Conservation (phyloP, 2,329 filamentous ascomycete genomes). For the Pestalotiopsis sp. region DNA sequence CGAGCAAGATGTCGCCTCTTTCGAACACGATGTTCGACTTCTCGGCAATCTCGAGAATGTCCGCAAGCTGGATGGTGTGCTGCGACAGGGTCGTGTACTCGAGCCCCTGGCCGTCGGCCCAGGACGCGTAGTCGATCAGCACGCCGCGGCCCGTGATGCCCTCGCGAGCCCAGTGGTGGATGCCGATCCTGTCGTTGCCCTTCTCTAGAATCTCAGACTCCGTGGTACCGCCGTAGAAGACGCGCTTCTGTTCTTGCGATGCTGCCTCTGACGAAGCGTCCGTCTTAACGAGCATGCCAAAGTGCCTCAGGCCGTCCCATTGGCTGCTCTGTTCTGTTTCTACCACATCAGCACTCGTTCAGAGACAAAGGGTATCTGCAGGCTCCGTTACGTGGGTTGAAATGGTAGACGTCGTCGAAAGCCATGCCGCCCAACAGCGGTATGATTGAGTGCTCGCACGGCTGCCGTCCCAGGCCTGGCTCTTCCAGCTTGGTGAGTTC, state of each 20-base stretch:
- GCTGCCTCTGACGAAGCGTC: neutral
- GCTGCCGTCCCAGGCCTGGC: slow-evolving; percentile 53
- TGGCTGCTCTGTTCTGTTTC: slow-evolving; percentile 46
- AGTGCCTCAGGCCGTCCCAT: slow-evolving; percentile 54
- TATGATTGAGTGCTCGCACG: slow-evolving; percentile 51
- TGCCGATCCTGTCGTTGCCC: slow-evolving; percentile 44
- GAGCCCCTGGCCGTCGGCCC: slow-evolving; percentile 41
- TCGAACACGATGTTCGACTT: slow-evolving; percentile 45
- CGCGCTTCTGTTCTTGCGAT: slow-evolving; percentile 27
- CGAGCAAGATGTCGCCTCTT: slow-evolving; percentile 54
- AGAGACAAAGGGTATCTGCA: neutral
- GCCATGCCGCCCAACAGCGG: slow-evolving; percentile 46
- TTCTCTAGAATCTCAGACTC: slow-evolving; percentile 45
- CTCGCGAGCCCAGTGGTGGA: slow-evolving; percentile 49
- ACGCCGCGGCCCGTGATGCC: slow-evolving; percentile 54
- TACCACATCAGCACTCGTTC: neutral
- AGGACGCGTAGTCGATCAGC: slow-evolving; percentile 50
- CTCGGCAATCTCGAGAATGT: slow-evolving; percentile 34
- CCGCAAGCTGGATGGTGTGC: slow-evolving; percentile 34
- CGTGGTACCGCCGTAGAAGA: slow-evolving; percentile 52
- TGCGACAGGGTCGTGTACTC: slow-evolving; percentile 40
- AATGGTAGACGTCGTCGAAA: slow-evolving; percentile 51
- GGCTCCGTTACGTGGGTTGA: slow-evolving; percentile 45
- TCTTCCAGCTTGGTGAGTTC: slow-evolving; percentile 57
- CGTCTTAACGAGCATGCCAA: slow-evolving; percentile 25